These are phyloP conservation scores for Lenzites betulinus DNA, from an alignment of 768 basidiomycete species.

Conservation along the genomic window DNA sequence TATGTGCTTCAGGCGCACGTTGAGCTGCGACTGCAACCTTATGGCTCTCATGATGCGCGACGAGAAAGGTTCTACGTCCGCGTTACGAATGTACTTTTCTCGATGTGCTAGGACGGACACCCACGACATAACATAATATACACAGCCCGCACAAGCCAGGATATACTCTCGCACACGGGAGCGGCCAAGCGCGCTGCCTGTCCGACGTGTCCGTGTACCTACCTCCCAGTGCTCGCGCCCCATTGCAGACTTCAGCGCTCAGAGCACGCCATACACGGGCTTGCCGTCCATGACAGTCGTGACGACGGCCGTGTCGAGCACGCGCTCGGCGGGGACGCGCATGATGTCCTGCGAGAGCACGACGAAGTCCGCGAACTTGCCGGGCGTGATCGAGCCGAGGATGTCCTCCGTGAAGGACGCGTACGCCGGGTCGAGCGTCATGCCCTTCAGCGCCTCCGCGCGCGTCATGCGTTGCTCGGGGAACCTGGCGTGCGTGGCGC, in stretches of 20 bases:
- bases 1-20: too few species aligned
- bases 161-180: too few species aligned
- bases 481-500: constrained; percentile 54
- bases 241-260: neutral
- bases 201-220: neutral
- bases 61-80: too few species aligned
- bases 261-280: constrained; percentile 45
- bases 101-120: too few species aligned
- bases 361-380: constrained; percentile 87
- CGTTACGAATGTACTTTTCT: too few species aligned
- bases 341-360: constrained; percentile 84
- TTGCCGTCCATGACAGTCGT: constrained; percentile 81
- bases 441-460: constrained; percentile 76
- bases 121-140: too few species aligned
- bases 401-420: constrained; percentile 77
- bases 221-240: neutral
- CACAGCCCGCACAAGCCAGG: too few species aligned
- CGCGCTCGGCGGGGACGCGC: constrained; percentile 54
- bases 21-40: too few species aligned
- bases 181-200: neutral
- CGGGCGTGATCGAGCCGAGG: constrained; percentile 75
- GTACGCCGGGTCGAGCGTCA: constrained; percentile 87
- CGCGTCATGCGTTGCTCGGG: constrained; percentile 78
- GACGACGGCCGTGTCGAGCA: constrained; percentile 67
- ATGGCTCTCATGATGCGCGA: too few species aligned